These are phyloP conservation scores for Fusarium bactridioides DNA, from an alignment of 2,329 filamentous ascomycete genomes.

Conservation along the genomic window DNA sequence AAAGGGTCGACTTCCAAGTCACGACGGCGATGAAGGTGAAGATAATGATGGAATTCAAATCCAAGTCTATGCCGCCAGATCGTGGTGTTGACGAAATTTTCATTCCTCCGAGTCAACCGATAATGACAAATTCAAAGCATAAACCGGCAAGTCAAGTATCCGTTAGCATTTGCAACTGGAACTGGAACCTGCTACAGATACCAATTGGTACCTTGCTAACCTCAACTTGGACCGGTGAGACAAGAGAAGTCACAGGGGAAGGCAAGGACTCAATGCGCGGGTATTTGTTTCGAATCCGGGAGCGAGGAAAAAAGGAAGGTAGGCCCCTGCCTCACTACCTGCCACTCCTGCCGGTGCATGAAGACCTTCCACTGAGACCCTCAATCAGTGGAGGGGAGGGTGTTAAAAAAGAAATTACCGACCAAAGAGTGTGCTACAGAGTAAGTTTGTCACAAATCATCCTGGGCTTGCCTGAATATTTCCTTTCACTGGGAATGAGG, in stretches of 20 bases:
- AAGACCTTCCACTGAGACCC: not conserved
- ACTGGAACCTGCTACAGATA: constrained; percentile 7
- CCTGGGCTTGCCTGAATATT: not conserved
- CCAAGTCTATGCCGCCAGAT: not conserved
- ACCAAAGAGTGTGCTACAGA: not conserved
- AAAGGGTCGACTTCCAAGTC: not conserved
- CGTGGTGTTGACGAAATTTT: not conserved
- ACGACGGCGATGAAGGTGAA: not conserved
- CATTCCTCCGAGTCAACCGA: not conserved
- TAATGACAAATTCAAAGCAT: constrained; percentile 9
- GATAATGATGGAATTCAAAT: constrained; percentile 1
- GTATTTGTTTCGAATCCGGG: constrained; percentile 28
- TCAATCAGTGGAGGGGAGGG: not conserved
- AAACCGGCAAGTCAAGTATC: constrained; percentile 17
- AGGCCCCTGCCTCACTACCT: not conserved
- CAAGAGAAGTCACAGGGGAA: constrained; percentile 28
- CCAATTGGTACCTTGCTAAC: constrained; percentile 7
- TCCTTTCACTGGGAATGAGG: not conserved
- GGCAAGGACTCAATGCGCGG: constrained; percentile 19
- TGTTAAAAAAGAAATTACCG: not conserved
- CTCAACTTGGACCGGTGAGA: constrained; percentile 24
- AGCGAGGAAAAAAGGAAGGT: constrained; percentile 14
- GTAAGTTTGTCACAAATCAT: not conserved
- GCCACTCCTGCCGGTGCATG: not conserved
- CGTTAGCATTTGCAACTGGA: constrained; percentile 8